Evolutionary conservation across 371 early-diverging fungal genomes (phyloP), one percentile per base, ranked within the genome.

Genomic region (Mortierella sp.): DNA sequence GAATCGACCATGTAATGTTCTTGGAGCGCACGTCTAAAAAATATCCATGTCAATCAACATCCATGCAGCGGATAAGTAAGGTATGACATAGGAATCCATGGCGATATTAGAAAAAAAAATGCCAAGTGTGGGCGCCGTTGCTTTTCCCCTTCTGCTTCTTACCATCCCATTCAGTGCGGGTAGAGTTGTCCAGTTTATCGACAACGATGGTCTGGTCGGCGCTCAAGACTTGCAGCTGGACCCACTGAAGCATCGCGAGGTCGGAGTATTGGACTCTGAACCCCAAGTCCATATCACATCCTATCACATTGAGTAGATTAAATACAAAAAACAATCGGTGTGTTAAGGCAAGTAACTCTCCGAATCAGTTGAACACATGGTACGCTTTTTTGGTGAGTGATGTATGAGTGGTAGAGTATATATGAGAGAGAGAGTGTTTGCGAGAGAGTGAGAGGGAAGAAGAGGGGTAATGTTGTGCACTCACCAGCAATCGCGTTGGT

Each of bases 191-290:
- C 32, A 84, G 49, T 3, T 65, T 78, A 18, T 81, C 81, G 32
- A 78, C 41, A 12, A 78, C 8, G n/a, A 85, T 63, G 10, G 71
- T 27, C 18, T 75, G 46, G n/a, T 79, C 14, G 3, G 70, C 41
- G 32, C 49, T 56, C 6, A 85, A 73, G 32, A 79, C 78, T 51
- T 85, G 82, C 3, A 85, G 27, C 35, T 85, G 86, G 27, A 85
- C 86, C 71, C 82, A 79, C 4, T 49, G 43, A 44, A 85, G 70
- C 70, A 79, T 71, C 4, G 86, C 86, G 58, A 85, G 14, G 29
- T 82, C 86, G 1, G 86, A 85, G 54, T 82, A 85, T 46, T 85
- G 82, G 6, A 85, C 86, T 1, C 86, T 77, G 68, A 77, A 85
- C 21, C 86, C 86, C 3, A 85, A 14, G 2, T 79, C 60, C 24